Base-by-base conservation (phyloP, 495 filamentous ascomycete species). In the Penicilliopsis zonata region DNA sequence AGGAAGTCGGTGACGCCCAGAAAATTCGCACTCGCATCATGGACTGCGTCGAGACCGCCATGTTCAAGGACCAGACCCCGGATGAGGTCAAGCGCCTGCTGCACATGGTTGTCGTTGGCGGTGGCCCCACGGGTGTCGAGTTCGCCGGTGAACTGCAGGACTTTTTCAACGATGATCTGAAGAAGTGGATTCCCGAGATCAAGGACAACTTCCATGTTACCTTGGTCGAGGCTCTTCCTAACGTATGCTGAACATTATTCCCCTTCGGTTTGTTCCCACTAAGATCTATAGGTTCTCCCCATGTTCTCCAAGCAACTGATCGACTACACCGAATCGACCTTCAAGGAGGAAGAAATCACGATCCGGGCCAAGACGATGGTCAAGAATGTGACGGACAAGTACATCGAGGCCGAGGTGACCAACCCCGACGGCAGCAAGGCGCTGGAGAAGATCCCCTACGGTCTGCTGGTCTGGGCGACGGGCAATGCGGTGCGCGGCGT, bases 231-330 rank as follows among this genome's bases (percentile, higher is more conserved):
- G 90, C 92, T 35, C 76, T 96, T n/a, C 90, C 90, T 37, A 94
- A 92, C 55, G 92, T 67, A 45, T 31, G 58, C 43, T 18, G 3
- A 5, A 7, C 13, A 7, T 24, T 7, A n/a, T 7, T 24, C n/a
- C 7, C 21, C n/a, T 24, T 24, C n/a, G 7, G 7, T 24, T 24
- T 7, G n/a, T n/a, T n/a, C 21, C n/a, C 6, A 23, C n/a, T n/a
- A 6, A 23, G 21, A 23, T 6, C 12, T 33, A 20, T 24, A 66
- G 61, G 63, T 96, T 21, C 74, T 98, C 21, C 90, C 90, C 46
- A 90, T 85, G 79, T 99, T 99, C 72, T 94, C 86, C 55, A 96
- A 96, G 71, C 83, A 94, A 54, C 69, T 99, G 42, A 96, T 96
- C 57, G 88, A 99, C 52, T 99, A 96, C 68, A 96, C 92, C 42